A percentile compares a stretch with the other conserved stretches of the same genome.
phyloP scores from a whole-genome alignment of 768 basidiomycete genomes.

The Psilocybe cubensis region DNA sequence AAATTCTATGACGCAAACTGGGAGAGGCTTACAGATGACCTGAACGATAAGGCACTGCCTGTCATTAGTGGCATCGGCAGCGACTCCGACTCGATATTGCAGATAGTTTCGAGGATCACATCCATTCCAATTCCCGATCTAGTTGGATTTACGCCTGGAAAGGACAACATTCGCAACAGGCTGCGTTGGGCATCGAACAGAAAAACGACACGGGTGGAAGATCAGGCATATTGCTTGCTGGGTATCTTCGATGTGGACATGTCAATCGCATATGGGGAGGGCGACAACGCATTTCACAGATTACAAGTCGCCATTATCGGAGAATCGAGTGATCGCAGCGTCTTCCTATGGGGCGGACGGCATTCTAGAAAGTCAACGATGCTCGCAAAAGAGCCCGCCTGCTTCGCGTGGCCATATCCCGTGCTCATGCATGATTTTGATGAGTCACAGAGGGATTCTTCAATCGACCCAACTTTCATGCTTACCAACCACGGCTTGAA shows the following conservation, averaged over 20 bases:
- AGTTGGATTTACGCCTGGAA: neutral
- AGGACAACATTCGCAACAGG: neutral
- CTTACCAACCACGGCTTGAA: too few relatives aligned
- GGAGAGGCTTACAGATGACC: neutral
- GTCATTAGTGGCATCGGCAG: neutral
- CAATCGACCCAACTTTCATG: too few relatives aligned
- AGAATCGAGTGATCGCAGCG: neutral
- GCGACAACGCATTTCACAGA: slow-evolving; percentile 4
- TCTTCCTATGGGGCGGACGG: neutral
- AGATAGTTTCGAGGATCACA: neutral
- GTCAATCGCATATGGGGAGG: slow-evolving; percentile 10
- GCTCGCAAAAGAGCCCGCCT: neutral
- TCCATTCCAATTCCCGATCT: slow-evolving; percentile 1
- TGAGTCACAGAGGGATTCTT: too few relatives aligned
- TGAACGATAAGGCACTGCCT: neutral
- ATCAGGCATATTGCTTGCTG: slow-evolving; percentile 6
- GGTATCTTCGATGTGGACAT: slow-evolving; percentile 8
- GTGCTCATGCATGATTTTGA: neutral
- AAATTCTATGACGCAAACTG: slow-evolving; percentile 8
- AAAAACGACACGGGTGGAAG: slow-evolving; percentile 8
- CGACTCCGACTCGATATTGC: neutral
- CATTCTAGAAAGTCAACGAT: neutral
- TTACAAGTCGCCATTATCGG: neutral
- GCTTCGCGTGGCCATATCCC: neutral
- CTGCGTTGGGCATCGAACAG: slow-evolving; percentile 4